phyloP scores from a whole-genome alignment of 163 green algal species.

The Coccomyxa subellipsoidea region DNA sequence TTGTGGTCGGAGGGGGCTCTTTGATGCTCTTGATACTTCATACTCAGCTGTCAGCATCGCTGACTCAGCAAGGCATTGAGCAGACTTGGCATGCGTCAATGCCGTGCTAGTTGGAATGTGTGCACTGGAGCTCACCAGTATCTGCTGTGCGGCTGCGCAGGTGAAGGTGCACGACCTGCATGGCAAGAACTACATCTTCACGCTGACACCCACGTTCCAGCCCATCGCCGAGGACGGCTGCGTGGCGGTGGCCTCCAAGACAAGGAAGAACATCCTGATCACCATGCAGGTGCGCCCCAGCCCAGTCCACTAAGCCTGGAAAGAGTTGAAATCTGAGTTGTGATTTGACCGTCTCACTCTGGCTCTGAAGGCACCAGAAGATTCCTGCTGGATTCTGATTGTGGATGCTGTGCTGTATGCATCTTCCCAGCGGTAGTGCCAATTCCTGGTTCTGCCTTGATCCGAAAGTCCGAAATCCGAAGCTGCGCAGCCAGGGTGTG shows the following conservation, averaged over 20 bases:
- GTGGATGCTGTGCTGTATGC: too few species aligned
- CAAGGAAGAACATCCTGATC: constrained; percentile 37
- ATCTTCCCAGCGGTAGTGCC: too few species aligned
- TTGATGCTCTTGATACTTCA: too few species aligned
- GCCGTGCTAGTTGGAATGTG: constrained; percentile 4
- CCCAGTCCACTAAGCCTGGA: neutral
- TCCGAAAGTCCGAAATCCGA: too few species aligned
- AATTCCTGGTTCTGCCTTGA: too few species aligned
- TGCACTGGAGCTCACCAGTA: neutral
- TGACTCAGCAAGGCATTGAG: too few species aligned
- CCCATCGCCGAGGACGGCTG: constrained; percentile 22
- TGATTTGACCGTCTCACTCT: neutral
- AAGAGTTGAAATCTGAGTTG: too few species aligned
- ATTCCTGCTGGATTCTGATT: too few species aligned
- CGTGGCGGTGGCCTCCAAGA: constrained; percentile 26
- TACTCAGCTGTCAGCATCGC: too few species aligned
- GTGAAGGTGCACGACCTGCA: constrained; percentile 18
- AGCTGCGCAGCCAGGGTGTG: too few species aligned
- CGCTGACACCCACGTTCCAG: constrained; percentile 17
- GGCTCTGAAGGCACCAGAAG: neutral
- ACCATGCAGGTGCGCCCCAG: constrained; percentile 26
- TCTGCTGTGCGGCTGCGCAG: neutral
- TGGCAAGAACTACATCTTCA: constrained; percentile 32
- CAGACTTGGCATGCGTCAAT: constrained; percentile 2
- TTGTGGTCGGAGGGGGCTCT: too few species aligned